These are phyloP conservation scores for Streptanthus diversifolius DNA, from an alignment of 345 rosid species.

Conservation along the genomic window DNA sequence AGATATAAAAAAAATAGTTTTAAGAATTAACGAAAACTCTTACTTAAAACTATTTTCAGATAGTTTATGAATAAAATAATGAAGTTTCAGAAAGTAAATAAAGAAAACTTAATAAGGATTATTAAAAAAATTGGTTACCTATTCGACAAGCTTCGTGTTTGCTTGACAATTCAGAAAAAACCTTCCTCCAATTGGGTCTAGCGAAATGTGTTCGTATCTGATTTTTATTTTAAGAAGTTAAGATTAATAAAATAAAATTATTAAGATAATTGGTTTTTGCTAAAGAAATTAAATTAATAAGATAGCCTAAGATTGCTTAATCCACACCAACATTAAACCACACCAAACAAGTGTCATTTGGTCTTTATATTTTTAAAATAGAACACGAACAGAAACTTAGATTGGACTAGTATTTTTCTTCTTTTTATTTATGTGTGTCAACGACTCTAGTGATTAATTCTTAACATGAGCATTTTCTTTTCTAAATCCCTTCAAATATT, in stretches of 20 bases:
- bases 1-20: neutral
- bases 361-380: neutral
- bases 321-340: neutral
- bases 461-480: neutral
- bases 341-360: neutral
- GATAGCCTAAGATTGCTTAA: neutral
- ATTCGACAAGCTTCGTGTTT: slow-evolving; percentile 61
- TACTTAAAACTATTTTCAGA: too few species aligned
- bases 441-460: neutral
- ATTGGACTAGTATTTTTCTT: neutral
- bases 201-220: slow-evolving; percentile 96
- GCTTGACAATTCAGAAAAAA: slow-evolving; percentile 58
- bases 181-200: slow-evolving; percentile 94
- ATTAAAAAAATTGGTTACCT: slow-evolving; percentile 36
- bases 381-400: neutral
- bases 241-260: neutral
- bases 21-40: too few species aligned
- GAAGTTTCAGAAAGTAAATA: neutral
- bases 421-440: neutral
- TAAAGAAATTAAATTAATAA: too few species aligned
- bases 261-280: neutral
- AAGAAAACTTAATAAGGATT: neutral
- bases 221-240: neutral
- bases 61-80: too few species aligned
- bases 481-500: neutral